Base-by-base conservation (phyloP, 164 flowering plant species). In the Chimonanthus salicifolius region DNA sequence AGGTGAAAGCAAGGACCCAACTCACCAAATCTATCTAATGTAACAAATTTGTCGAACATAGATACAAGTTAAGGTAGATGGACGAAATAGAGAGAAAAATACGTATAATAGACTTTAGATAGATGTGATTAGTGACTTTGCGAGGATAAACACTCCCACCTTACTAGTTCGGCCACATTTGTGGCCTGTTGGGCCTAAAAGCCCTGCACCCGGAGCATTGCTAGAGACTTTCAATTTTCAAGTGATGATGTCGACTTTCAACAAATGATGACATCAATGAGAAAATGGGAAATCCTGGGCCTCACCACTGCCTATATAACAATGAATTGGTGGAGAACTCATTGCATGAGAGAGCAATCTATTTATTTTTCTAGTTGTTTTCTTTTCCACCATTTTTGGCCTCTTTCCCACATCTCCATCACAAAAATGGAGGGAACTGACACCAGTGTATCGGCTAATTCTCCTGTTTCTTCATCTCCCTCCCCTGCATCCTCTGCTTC, bases 401-500 rank as follows among this genome's bases (percentile, higher is more conserved):
- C 60, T 54, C 16, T 54, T 11, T 33, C 33, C 33, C 33, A 33
- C 33, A 33, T 33, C 33, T 54, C 60, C n/a, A 15, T 9, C 60
- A 70, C 75, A 5, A 67, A 70, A 7, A 33, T 71, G 2, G 58
- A 71, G 4, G 10, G 47, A 50, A 44, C 79, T 63, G 5, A 74
- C 45, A 66, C 49, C 13, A 66, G 48, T 45, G n/a, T 15, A 10
- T 10, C 68, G 9, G 44, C 77, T 5, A 33, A 77, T 11, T 64
- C 54, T 47, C 20, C 69, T 49, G 4, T 58, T 49, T 16, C 79
- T 72, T 4, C 76, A 6, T 45, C 76, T 6, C 46, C 79, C 44
- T 58, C 78, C 16, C 13, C 83, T 21, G 73, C 85, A 0, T 64
- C 72, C 3, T 62, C 76, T 33, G 72, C 72, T 5, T 66, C 79